Base-by-base conservation (phyloP, 2,329 filamentous ascomycete species). In the Penicillium frequentans region DNA sequence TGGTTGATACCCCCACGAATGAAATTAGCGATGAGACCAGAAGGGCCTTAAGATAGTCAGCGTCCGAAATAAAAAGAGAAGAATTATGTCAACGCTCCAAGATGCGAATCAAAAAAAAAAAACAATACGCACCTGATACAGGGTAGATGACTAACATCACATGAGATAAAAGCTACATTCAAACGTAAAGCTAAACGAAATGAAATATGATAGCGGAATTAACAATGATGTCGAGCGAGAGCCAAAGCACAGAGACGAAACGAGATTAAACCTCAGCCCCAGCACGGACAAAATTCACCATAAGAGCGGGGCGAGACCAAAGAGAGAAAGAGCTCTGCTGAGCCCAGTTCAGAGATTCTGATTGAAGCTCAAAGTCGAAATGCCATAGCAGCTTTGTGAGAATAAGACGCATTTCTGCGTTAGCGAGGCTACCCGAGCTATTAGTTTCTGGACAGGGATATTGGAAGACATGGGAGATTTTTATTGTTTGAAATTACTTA, bases 401-500 rank as follows among this genome's bases (percentile, higher is more conserved):
- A n/a, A 79, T 70, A 1, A 77, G 64, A 3, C 76, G 76, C 69
- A 78, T 75, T 59, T 78, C 76, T 23, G 61, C 61, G 31, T 67
- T 64, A 19, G 68, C 67, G 4, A 73, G 60, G 42, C 68, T 78
- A 35, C 21, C 19, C 24, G 8, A 45, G 24, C 10, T 45, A 13
- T 61, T 49, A 58, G 54, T 19, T 39, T 37, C 9, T n/a, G 2
- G 5, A 33, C 31, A 6, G 13, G 21, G 33, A 52, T 13, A 8
- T 37, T n/a, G 33, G 14, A 37, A 37, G 23, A 39, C 4, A 39
- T 11, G 2, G 9, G 7, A 19, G 11, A 23, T 23, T 19, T 8
- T 1, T 5, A 39, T 3, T 19, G 3, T 5, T n/a, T 19, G 2
- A n/a, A 2, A 23, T 35, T 13, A 44, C 58, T 63, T 57, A 65